Evolutionary conservation across 2,329 filamentous ascomycete genomes (phyloP).

Genomic region (Stemphylium vesicarium): DNA sequence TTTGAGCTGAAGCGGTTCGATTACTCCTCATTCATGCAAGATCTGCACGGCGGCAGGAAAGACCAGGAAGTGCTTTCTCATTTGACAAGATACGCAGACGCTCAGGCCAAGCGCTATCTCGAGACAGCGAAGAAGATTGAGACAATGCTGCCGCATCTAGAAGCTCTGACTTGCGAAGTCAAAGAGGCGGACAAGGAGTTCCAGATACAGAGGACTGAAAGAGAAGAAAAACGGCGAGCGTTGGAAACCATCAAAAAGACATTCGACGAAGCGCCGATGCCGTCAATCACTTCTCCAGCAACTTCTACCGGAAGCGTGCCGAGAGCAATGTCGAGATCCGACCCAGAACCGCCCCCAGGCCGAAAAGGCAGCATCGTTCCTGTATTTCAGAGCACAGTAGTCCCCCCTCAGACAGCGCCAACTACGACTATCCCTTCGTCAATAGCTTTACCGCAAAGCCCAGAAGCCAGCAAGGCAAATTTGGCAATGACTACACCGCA

Average conservation of each 20-base stretch:
- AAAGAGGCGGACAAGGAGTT: conserved; percentile 94
- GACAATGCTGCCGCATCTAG: conserved; percentile 82
- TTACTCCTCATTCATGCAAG: conserved; percentile 98
- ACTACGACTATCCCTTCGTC: conserved; percentile 34
- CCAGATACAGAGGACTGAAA: conserved; percentile 90
- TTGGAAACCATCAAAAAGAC: conserved; percentile 82
- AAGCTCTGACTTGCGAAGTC: conserved; percentile 88
- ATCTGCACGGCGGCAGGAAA: conserved; percentile 97
- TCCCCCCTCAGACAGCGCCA: conserved; percentile 33
- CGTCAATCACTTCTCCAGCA: conserved; percentile 29
- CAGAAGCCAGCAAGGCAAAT: conserved; percentile 34
- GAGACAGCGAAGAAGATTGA: conserved; percentile 86
- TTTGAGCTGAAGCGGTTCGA: conserved; percentile 98
- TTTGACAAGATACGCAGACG: conserved; percentile 90
- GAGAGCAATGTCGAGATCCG: conserved; percentile 28
- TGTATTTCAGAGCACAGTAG: conserved; percentile 44
- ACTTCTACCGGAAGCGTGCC: conserved; percentile 34
- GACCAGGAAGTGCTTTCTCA: conserved; percentile 96
- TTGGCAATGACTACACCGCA: conserved; percentile 43
- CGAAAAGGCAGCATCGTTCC: conserved; percentile 44
- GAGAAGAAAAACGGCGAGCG: conserved; percentile 89
- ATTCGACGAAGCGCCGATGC: conserved; percentile 40
- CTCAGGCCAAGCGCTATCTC: conserved; percentile 84
- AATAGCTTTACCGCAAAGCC: conserved; percentile 36
- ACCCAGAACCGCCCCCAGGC: conserved; percentile 32